Base-by-base conservation (phyloP, 371 early-diverging fungal species). In the Circinella minor region DNA sequence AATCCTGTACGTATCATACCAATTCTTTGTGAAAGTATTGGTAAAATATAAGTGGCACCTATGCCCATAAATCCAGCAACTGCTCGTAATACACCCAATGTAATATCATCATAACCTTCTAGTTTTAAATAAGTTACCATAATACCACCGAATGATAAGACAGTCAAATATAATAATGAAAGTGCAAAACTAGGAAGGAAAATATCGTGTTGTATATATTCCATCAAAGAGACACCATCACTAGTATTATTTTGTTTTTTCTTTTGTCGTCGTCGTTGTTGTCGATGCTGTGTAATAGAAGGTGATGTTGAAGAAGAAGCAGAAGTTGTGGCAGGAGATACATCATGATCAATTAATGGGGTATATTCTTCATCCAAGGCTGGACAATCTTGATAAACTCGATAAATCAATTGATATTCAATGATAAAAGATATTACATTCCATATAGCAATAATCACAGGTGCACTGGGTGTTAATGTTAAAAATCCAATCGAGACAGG, bases 71-170 rank as follows among this genome's bases (percentile, higher is more conserved):
- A 10, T 9, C 57, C 57, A 10, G 57, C 57, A n/a, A 57, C 57
- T 14, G 57, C 57, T 17, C 57, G 57, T 34, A 57, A 34, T 9
- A 57, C 27, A 57, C 57, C 57, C 57, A 57, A 27, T 34, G 57
- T 57, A 18, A n/a, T n/a, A 34, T 57, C 57, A 57, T 57, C 27
- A 34, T 57, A 57, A 34, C 57, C 57, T 57, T 57, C 57, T 7
- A 57, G 57, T 57, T 57, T 57, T 34, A 57, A 34, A 57, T 57
- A 57, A 13, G 57, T 17, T 57, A 57, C 57, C 57, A 57, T 57
- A 27, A 57, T 57, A 34, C 57, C 57, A 34, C 57, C 57, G 4
- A 57, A 57, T 34, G 57, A 57, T 34, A 57, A 57, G 57, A 57
- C 57, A 8, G 57, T 57, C 57, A 57, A 34, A 27, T 57, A 57